Percentiles rank a stretch among this genome's conserved stretches.
Evolutionary conservation across 768 basidiomycete genomes (phyloP).

Genomic region (Floccularia luteovirens): DNA sequence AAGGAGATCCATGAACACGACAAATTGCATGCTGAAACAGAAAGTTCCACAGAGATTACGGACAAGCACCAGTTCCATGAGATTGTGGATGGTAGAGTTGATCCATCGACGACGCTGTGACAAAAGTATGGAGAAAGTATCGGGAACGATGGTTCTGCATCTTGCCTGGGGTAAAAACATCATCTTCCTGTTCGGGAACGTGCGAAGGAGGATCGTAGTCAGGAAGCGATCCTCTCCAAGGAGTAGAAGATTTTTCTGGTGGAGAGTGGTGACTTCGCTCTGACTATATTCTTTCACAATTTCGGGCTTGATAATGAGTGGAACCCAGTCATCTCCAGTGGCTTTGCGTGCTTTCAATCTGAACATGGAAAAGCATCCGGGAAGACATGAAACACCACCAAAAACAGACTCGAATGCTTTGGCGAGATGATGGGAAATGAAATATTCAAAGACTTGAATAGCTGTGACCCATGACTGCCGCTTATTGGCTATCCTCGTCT

Average conservation of each 20-base stretch:
- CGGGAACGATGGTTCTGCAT: slow-evolving; percentile 93
- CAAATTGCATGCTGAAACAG: slow-evolving; percentile 99
- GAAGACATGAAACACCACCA: slow-evolving; percentile 97
- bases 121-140: slow-evolving; percentile 86
- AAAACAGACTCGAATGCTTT: slow-evolving; percentile 99
- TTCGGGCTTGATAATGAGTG: slow-evolving; percentile 93
- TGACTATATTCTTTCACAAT: slow-evolving; percentile 98
- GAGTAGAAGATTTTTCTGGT: slow-evolving; percentile 95
- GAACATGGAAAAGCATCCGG: slow-evolving; percentile 99
- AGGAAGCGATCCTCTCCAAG: slow-evolving; percentile 99
- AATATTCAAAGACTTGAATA: slow-evolving; percentile 98
- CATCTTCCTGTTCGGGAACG: slow-evolving; percentile 99
- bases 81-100: slow-evolving; percentile 98
- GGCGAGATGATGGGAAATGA: slow-evolving; percentile 96
- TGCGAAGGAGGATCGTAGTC: slow-evolving; percentile 91
- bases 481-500: slow-evolving; percentile 98
- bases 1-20: slow-evolving; percentile 95
- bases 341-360: slow-evolving; percentile 87
- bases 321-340: slow-evolving; percentile 93
- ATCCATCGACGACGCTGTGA: slow-evolving; percentile 99
- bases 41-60: slow-evolving; percentile 98
- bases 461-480: slow-evolving; percentile 97
- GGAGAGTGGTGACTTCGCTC: slow-evolving; percentile 85
- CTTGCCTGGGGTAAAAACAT: slow-evolving; percentile 96
- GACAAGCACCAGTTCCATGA: slow-evolving; percentile 97